Evolutionary conservation across 2,329 filamentous ascomycete species (phyloP).

Genomic region (Sporothrix luriei): DNA sequence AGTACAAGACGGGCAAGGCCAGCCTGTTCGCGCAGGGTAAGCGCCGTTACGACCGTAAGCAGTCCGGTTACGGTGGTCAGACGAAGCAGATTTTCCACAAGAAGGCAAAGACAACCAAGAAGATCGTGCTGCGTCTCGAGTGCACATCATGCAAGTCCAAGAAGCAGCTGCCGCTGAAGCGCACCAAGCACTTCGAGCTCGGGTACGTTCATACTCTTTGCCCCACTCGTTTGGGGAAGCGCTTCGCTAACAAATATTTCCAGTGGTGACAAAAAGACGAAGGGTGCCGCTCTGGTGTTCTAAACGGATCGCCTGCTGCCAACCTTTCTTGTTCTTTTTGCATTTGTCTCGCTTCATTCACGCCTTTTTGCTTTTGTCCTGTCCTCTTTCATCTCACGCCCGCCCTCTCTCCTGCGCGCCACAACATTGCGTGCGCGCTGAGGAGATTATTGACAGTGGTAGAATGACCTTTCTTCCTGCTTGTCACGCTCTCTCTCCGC

Average conservation of each 20-base stretch:
- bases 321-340: constrained; percentile 24
- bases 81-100: constrained; percentile 99
- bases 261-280: constrained; percentile 99
- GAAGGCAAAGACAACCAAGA: constrained; percentile 99
- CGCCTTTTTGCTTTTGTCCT: constrained; percentile 27
- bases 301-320: constrained; percentile 60
- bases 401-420: constrained; percentile 4
- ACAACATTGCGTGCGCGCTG: not conserved
- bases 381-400: constrained; percentile 8
- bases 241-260: constrained; percentile 44
- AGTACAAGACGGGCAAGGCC: constrained; percentile 64
- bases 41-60: constrained; percentile 89
- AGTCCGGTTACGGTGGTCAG: constrained; percentile 99
- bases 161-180: constrained; percentile 96
- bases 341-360: constrained; percentile 19
- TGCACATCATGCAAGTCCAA: constrained; percentile 98
- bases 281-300: constrained; percentile 99
- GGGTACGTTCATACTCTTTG: constrained; percentile 66
- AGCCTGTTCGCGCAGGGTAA: constrained; percentile 74
- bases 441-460: constrained; percentile 9
- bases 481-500: not conserved
- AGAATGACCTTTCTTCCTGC: not conserved
- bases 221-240: constrained; percentile 24
- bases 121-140: constrained; percentile 97
- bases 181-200: constrained; percentile 99